A percentile compares a stretch with the other conserved stretches of the same genome.
Conservation (phyloP, 2,329 filamentous ascomycete genomes). For the Beauveria varroae region DNA sequence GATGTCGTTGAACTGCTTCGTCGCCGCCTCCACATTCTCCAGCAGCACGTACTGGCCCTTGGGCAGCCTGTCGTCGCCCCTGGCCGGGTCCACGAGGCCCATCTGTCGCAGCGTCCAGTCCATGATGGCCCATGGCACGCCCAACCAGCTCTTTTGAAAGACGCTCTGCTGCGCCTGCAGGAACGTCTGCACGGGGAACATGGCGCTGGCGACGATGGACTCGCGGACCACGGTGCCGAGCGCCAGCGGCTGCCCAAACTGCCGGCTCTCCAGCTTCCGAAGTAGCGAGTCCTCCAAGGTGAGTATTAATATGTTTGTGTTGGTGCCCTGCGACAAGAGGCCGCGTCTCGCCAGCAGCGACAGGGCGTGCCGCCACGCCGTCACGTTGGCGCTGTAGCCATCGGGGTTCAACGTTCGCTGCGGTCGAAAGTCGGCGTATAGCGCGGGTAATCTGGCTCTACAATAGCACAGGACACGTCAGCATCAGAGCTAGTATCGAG, state of each 20-base stretch:
- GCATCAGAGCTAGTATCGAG: not conserved
- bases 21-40: slow-evolving; percentile 52
- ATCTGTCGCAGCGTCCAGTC: slow-evolving; percentile 69
- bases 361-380: slow-evolving; percentile 71
- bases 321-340: slow-evolving; percentile 33
- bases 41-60: slow-evolving; percentile 59
- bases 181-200: slow-evolving; percentile 67
- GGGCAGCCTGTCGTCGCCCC: slow-evolving; percentile 47
- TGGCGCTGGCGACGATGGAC: slow-evolving; percentile 57
- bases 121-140: slow-evolving; percentile 61
- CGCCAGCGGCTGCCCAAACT: slow-evolving; percentile 75
- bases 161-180: slow-evolving; percentile 58
- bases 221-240: slow-evolving; percentile 73
- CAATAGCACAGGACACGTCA: slow-evolving; percentile 13
- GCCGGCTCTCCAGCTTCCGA: slow-evolving; percentile 62
- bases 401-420: slow-evolving; percentile 75
- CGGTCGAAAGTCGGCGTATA: slow-evolving; percentile 79
- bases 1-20: slow-evolving; percentile 44
- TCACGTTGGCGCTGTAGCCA: slow-evolving; percentile 72
- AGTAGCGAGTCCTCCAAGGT: slow-evolving; percentile 56
- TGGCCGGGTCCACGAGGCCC: slow-evolving; percentile 47
- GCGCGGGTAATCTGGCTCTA: slow-evolving; percentile 70
- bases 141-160: slow-evolving; percentile 62
- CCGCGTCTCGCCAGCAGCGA: slow-evolving; percentile 61
- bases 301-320: slow-evolving; percentile 43